Base-by-base conservation (phyloP, 2,329 filamentous ascomycete genomes). In the Talaromyces sp. region DNA sequence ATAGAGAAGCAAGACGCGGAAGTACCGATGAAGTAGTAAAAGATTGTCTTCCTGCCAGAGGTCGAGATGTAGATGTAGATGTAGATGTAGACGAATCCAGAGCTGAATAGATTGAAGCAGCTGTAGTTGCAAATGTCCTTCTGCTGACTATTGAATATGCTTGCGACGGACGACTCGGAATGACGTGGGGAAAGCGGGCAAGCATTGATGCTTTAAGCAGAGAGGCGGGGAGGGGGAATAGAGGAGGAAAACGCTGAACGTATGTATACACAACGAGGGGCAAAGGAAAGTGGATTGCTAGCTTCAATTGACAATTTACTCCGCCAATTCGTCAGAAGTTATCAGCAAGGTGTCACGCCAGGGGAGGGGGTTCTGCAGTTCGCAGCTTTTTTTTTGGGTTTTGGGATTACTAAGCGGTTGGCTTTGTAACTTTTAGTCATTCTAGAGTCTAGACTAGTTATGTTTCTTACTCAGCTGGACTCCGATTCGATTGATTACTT, bases 1-100 rank as follows among this genome's bases (percentile, higher is more conserved):
- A 68, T 17, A 79, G 63, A 17, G 70, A 70, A 43, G 70, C 66
- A 28, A 79, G 71, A 56, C 77, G 74, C 40, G 68, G 60, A 36
- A 62, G 58, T 53, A 33, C 41, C 5, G 39, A n/a, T 9, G 50
- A 46, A 33, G 35, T 5, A 39, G 55, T 33, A 53, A 60, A 52
- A 31, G 48, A 22, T n/a, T 41, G 28, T 17, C 37, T 10, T 6
- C 60, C 43, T 45, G 35, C 25, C 5, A 36, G n/a, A 46, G 43
- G 25, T 36, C 36, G 36, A 46, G 53, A 33, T 15, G 22, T 40
- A 33, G 21, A 41, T 15, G n/a, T 40, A 33, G 21, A 41, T 15
- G n/a, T 46, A 25, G 51, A 50, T n/a, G 40, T 56, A 19, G 31
- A 41, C 19, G 28, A 37, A 59, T 56, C 57, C 57, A 59, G 57